Evolutionary conservation across 441 rosid genomes (phyloP).

Genomic region (Melastoma candidum): DNA sequence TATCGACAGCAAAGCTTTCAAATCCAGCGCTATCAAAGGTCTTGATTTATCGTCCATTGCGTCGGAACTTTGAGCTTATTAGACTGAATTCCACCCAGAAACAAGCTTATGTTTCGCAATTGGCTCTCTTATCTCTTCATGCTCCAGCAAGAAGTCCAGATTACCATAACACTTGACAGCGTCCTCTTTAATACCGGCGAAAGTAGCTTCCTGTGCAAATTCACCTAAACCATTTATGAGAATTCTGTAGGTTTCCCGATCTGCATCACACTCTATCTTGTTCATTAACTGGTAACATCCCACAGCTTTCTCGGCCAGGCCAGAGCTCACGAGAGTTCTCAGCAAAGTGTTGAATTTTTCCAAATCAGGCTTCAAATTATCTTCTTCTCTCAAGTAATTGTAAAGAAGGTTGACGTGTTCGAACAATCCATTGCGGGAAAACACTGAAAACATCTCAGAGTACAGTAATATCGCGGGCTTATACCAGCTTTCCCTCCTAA

Average conservation of each 20-base stretch:
- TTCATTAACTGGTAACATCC: constrained; percentile 58
- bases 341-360: constrained; percentile 46
- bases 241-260: constrained; percentile 41
- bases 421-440: constrained; percentile 40
- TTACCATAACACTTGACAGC: constrained; percentile 53
- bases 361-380: constrained; percentile 33
- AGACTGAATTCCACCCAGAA: neutral
- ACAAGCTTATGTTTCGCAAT: neutral
- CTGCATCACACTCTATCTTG: constrained; percentile 54
- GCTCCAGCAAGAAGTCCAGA: constrained; percentile 34
- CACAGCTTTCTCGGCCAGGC: constrained; percentile 34
- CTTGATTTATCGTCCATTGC: neutral
- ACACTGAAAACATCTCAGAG: constrained; percentile 42
- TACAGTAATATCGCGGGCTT: constrained; percentile 45
- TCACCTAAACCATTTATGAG: constrained; percentile 54
- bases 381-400: constrained; percentile 36
- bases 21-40: too few species aligned
- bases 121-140: constrained; percentile 19
- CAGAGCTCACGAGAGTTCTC: constrained; percentile 33
- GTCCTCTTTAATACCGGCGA: constrained; percentile 38
- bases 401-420: constrained; percentile 37
- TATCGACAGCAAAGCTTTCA: too few species aligned
- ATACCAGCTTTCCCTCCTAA: constrained; percentile 66
- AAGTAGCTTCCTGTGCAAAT: constrained; percentile 30
- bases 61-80: neutral